Conservation (phyloP, 768 basidiomycete genomes). For the Tulasnella sp. region DNA sequence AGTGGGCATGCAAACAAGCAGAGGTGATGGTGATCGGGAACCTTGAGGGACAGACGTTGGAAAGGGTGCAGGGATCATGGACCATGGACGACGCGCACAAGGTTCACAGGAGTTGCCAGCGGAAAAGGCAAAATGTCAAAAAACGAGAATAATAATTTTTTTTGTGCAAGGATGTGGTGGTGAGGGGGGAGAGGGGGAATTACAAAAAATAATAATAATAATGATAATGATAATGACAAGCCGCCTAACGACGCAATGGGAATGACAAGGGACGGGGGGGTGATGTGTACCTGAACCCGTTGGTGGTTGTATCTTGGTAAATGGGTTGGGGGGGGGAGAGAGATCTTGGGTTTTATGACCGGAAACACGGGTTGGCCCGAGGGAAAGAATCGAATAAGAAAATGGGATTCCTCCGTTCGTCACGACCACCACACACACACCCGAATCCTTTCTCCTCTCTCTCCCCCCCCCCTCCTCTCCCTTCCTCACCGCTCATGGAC, state of each 20-base stretch:
- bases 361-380: neutral
- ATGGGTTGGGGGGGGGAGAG: neutral
- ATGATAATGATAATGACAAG: too few species aligned
- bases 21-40: constrained; percentile 3
- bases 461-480: neutral
- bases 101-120: neutral
- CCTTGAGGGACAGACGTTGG: neutral
- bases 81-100: neutral
- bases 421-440: neutral
- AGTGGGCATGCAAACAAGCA: constrained; percentile 6
- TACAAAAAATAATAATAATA: too few species aligned
- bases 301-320: neutral
- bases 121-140: constrained; percentile 10
- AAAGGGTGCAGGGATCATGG: neutral
- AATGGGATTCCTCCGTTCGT: constrained; percentile 1
- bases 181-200: neutral
- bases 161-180: too few species aligned
- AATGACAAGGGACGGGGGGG: too few species aligned
- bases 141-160: neutral
- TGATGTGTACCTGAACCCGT: too few species aligned
- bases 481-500: constrained; percentile 10
- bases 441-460: neutral
- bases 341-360: constrained; percentile 4
- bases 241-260: too few species aligned
- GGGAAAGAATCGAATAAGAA: constrained; percentile 17